Evolutionary conservation across 2,329 filamentous ascomycete genomes (phyloP), one percentile per base, ranked within the genome.

Genomic region (Arthroderma sp.): DNA sequence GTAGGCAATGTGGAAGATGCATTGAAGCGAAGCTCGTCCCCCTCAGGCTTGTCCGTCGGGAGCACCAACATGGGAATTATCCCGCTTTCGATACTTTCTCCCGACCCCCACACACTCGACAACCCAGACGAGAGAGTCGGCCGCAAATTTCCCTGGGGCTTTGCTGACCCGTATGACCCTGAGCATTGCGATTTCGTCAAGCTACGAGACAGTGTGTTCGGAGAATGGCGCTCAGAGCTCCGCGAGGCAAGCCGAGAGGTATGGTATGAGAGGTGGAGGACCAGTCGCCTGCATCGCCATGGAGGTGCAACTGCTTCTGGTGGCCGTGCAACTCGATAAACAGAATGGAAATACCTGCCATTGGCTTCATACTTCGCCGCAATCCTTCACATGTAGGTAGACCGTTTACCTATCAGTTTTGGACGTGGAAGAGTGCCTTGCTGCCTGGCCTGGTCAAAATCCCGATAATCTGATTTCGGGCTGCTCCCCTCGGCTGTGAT

Each of bases 221-320:
- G 72, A 52, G 89, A 96, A 58, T 98, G 91, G 91, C 82, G 89
- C 42, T 76, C 76, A 37, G 91, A 98, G 60, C 72, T 98, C 48
- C 82, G 89, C 49, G 86, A 94, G 62, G 83, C 86, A 43, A 94
- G 86, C 62, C 78, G 86, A 45, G 87, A 94, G 59, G 77, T 87
- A 55, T 95, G 87, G 85, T 96, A 96, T 56, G 89, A 96, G 64
- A 81, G 84, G 55, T 96, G 89, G 91, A 80, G 91, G 65, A 95
- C 77, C 38, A 65, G 61, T 53, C 62, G 64, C 9, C 53, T 67
- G 43, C 62, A 67, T 48, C 57, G 42, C 5, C 44, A 46, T 9
- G 43, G 46, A 10, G 38, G 34, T 40, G 8, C 8, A 22, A n/a
- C 8, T 10, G 37, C 9, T n/a, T 8, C 9, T 27, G 22, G 9